Evolutionary conservation across 2,329 filamentous ascomycete species (phyloP), one percentile per base, ranked within the genome.

Genomic region (Biscogniauxia sp.): DNA sequence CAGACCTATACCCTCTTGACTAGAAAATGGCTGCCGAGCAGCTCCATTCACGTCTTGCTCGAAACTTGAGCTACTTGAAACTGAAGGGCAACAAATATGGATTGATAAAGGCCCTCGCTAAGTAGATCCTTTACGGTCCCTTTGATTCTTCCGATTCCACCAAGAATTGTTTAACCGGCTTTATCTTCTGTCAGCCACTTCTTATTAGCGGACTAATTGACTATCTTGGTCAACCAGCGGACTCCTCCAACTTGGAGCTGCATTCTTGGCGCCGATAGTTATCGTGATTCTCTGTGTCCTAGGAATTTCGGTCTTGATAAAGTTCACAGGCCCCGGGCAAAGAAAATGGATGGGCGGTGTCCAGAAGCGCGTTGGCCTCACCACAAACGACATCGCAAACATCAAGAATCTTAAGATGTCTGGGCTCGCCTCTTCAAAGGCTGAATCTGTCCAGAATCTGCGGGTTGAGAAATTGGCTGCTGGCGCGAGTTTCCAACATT

Each of bases 221-320:
- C 13, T 72, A 71, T 49, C 65, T 78, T 2, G 60, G 67, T 20
- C 51, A 64, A 2, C 65, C 73, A 1, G 60, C 67, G 7, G 60
- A 64, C 0, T 20, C 55, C 0, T 60, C 65, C 0, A 75, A 72
- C 32, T 85, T 0, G 82, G 83, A 0, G 70, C 73, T 0, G 80
- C 81, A 0, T 84, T 81, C 49, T 68, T 78, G 0, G 77, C 79
- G 0, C 82, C 83, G 0, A 73, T 85, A 5, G 74, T 76, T 0
- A 71, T 82, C 2, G 78, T 81, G 0, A 53, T 78, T 8, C 51
- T 66, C 28, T 69, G 69, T 51, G 53, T 49, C 37, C 15, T 52
- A 7, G 56, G 61, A 13, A 51, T 62, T 4, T 58, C 71, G 58
- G 68, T 54, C 68, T 66, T 59, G 50, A 70, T 58, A 57, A 71